Percentiles rank a stretch among this genome's conserved stretches.
Conservation (phyloP, 2,329 filamentous ascomycete species). For the Thermothelomyces thermophilus region DNA sequence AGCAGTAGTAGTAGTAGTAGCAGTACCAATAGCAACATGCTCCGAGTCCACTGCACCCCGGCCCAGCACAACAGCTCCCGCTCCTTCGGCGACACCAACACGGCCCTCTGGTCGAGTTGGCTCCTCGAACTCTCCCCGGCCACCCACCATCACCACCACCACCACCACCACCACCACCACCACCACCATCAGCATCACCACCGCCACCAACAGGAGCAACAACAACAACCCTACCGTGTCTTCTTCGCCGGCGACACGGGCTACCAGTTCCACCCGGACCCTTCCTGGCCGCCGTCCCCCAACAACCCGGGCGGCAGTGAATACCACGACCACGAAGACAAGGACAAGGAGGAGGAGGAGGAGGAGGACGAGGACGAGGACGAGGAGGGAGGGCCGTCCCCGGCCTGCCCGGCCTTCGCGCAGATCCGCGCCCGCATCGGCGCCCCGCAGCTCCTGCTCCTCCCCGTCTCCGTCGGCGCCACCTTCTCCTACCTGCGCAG, state of each 20-base stretch:
- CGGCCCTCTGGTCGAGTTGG: slow-evolving; percentile 66
- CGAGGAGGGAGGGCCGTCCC: too few relatives aligned
- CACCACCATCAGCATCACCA: too few relatives aligned
- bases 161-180: too few relatives aligned
- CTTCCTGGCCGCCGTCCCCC: slow-evolving; percentile 23
- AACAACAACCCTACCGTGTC: slow-evolving; percentile 46
- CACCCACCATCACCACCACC: too few relatives aligned
- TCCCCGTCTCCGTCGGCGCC: slow-evolving; percentile 25
- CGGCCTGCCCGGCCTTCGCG: slow-evolving; percentile 24
- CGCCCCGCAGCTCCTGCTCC: slow-evolving; percentile 20
- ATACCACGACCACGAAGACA: slow-evolving; percentile 3
- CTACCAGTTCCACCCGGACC: slow-evolving; percentile 37
- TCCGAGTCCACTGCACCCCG: slow-evolving; percentile 58
- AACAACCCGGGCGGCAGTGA: background rate
- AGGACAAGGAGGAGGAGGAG: too few relatives aligned
- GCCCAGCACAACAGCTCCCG: slow-evolving; percentile 62
- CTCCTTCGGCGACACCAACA: slow-evolving; percentile 48
- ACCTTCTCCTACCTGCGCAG: slow-evolving; percentile 26
- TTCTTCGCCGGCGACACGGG: slow-evolving; percentile 68
- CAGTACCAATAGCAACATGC: too few relatives aligned
- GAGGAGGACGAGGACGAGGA: too few relatives aligned
- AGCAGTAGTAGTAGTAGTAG: too few relatives aligned
- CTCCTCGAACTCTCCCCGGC: slow-evolving; percentile 36
- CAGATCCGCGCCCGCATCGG: slow-evolving; percentile 23
- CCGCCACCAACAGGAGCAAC: too few relatives aligned